Base-by-base conservation (phyloP, 192 early-diverging fungal genomes). In the Coemansia sp. region DNA sequence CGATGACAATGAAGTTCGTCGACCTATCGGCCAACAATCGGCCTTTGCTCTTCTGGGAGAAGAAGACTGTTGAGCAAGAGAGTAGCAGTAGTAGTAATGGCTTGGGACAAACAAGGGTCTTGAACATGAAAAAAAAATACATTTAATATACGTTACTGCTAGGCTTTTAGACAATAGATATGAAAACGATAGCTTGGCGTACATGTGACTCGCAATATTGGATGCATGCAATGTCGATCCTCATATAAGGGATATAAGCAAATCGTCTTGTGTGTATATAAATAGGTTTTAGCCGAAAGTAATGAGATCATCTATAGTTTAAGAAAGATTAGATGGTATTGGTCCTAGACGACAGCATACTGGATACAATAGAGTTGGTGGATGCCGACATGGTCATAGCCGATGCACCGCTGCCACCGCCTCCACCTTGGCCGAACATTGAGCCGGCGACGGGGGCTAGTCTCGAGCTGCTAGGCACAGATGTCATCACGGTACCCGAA, bases 31-130 rank as follows among this genome's bases (percentile, higher is more conserved):
- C 10, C 76, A 70, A 39, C 67, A 84, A 63, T 84, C 82, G 31
- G 59, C 63, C 5, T 84, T 79, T 79, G 77, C 82, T 21, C n/a
- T 79, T 21, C 64, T 82, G 11, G 75, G 42, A 21, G 75, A 77
- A 42, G 72, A 76, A 39, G 61, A 68, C 34, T 77, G 80, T 53
- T 82, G 59, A 62, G 48, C 15, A 19, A 48, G 19, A 1, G 19
- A n/a, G 45, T 19, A n/a, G 19, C 45, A 23, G 53, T 57, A 57
- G 53, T 57, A 57, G 53, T 57, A 57, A 34, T 34, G 45, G 19
- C 17, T 48, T 48, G 45, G 7, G 6, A 4, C 14, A 14, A 41
- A 12, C 39, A 51, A 66, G 46, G 46, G 44, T 66, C 36, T 14
- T 66, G 10, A 9, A 41, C 39, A 19, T 38, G n/a, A 29, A 65